These are phyloP conservation scores for Fomes fomentarius DNA, from an alignment of 1,284 basidiomycete species.

Conservation along the genomic window DNA sequence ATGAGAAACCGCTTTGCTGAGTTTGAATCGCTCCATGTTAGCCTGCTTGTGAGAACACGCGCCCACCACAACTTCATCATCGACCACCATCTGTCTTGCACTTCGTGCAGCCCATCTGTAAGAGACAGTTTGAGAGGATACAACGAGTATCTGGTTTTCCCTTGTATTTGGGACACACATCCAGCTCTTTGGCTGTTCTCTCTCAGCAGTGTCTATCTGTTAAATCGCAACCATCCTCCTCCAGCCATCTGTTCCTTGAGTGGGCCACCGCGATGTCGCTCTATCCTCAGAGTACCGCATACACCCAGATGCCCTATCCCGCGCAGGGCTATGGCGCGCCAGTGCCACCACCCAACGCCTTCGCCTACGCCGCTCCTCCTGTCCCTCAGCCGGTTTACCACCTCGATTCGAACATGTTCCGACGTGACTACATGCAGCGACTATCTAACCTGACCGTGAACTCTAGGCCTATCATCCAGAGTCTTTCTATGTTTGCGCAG, in stretches of 20 bases:
- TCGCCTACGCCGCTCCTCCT: constrained; percentile 40
- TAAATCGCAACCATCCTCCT: constrained; percentile 17
- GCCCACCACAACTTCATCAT: constrained; percentile 47
- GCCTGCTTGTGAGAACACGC: constrained; percentile 29
- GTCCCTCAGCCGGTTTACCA: constrained; percentile 41
- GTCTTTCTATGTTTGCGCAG: constrained; percentile 92
- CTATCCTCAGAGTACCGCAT: constrained; percentile 48
- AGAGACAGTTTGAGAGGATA: constrained; percentile 31
- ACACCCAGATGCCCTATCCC: constrained; percentile 42
- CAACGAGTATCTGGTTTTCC: constrained; percentile 15
- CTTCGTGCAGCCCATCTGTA: constrained; percentile 25
- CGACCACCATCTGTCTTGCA: constrained; percentile 45
- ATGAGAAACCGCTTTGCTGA: constrained; percentile 30
- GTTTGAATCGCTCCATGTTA: constrained; percentile 30
- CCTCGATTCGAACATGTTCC: constrained; percentile 77
- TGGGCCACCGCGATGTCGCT: constrained; percentile 45
- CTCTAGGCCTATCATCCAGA: constrained; percentile 94
- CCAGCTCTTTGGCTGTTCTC: constrained; percentile 11
- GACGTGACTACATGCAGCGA: constrained; percentile 78
- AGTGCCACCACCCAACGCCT: constrained; percentile 42
- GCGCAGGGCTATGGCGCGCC: constrained; percentile 51
- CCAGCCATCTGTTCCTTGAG: constrained; percentile 21
- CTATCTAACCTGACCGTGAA: constrained; percentile 91
- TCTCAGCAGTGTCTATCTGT: constrained; percentile 12
- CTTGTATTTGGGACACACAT: constrained; percentile 13